Base-by-base conservation (phyloP, 768 basidiomycete species). In the Kwoniella shandongensis region DNA sequence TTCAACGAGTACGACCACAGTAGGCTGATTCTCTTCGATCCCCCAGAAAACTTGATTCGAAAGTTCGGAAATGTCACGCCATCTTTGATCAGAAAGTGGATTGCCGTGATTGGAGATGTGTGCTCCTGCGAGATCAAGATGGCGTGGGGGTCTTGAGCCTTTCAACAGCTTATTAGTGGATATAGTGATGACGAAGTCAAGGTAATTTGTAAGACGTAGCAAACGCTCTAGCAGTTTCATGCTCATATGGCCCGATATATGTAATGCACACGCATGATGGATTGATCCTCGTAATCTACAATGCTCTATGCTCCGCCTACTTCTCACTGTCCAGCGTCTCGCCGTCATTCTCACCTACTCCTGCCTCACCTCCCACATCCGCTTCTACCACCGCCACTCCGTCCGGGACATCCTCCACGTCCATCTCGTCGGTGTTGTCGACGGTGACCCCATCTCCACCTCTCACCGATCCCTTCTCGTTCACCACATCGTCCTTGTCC, bases 331-430 rank as follows among this genome's bases (percentile, higher is more conserved):
- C 56, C 20, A 53, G 44, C 4, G 57, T 59, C 51, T 59, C 57
- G 38, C 57, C 57, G 20, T 59, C 57, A 23, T 41, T 50, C 26
- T 59, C 57, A 17, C 51, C 57, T 8, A 59, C 57, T n/a, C 20
- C 49, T 39, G 36, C 51, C 25, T 63, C 61, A 4, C 61, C 61
- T 30, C 57, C 51, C 1, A 51, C 57, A 10, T 46, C 32, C 25
- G 51, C 57, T 11, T 38, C 47, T 23, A 57, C 42, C 18, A 63
- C 52, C 13, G 51, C 51, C 38, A 49, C 44, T 8, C 45, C 27
- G 23, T 26, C 51, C 22, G 36, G 36, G 5, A 39, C 29, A 27
- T 58, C 44, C 47, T 29, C 48, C 32, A 45, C 60, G n/a, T 40
- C 36, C 32, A 26, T 41, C 23, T 15, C 44, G 29, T 40, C 39